Evolutionary conservation across 257 asterid genomes (phyloP).

Genomic region (Verbena officinalis): DNA sequence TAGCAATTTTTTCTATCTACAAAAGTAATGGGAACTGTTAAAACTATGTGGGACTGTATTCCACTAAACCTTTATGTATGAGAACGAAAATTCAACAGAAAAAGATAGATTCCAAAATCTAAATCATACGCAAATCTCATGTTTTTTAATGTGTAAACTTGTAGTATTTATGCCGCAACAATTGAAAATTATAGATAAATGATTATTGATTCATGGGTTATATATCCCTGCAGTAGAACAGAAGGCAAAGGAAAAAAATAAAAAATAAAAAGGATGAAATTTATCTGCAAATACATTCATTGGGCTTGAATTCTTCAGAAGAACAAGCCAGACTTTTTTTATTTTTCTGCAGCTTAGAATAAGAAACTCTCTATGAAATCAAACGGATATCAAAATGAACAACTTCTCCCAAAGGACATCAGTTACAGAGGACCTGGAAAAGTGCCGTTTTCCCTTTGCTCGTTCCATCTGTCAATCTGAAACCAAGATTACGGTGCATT

Average conservation of each 20-base stretch:
- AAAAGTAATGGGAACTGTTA: no score
- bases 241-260: no score
- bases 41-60: no score
- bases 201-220: background rate
- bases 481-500: constrained; percentile 23
- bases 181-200: background rate
- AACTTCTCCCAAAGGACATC: constrained; percentile 20
- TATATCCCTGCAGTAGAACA: background rate
- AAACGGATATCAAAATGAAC: constrained; percentile 26
- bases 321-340: constrained; percentile 37
- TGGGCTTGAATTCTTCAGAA: constrained; percentile 34
- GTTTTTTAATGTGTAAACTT: background rate
- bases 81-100: no score
- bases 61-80: no score
- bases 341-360: constrained; percentile 33
- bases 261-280: background rate
- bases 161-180: background rate
- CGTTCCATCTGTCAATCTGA: constrained; percentile 96
- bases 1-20: no score
- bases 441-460: constrained; percentile 95
- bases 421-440: constrained; percentile 92
- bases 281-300: constrained; percentile 19
- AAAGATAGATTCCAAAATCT: no score
- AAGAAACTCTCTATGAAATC: constrained; percentile 35
- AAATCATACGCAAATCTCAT: no score